Conservation (phyloP, 768 basidiomycete genomes). For the Leccinum subgranulosum region DNA sequence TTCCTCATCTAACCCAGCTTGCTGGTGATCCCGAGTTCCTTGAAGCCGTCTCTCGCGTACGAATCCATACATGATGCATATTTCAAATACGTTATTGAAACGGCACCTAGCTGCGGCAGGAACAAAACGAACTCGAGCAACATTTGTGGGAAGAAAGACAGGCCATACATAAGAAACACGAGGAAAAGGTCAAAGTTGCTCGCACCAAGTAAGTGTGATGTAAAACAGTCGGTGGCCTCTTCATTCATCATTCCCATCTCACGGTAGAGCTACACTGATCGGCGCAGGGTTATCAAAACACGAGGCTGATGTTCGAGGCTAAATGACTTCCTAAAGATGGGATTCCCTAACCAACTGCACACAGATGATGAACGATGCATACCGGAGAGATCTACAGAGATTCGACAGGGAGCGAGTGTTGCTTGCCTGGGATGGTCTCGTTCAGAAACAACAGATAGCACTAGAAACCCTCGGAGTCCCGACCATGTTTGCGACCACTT, state of each 20-base stretch:
- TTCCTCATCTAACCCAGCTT: conserved; percentile 62
- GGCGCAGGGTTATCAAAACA: conserved; percentile 63
- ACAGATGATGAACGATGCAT: conserved; percentile 64
- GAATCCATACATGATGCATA: conserved; percentile 7
- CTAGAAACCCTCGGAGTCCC: conserved; percentile 64
- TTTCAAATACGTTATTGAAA: conserved; percentile 7
- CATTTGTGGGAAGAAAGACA: conserved; percentile 66
- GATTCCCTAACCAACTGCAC: conserved; percentile 14
- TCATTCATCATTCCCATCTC: conserved; percentile 2
- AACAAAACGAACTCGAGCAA: conserved; percentile 68
- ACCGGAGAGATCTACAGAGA: conserved; percentile 59
- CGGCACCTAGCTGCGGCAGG: conserved; percentile 56
- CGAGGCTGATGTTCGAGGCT: conserved; percentile 42
- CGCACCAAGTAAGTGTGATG: conserved; percentile 53
- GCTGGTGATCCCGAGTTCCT: conserved; percentile 53
- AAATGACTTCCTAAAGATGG: conserved; percentile 2
- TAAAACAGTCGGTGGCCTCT: neutral
- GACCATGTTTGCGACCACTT: conserved; percentile 61
- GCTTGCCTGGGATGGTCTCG: conserved; percentile 74
- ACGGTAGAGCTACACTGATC: conserved; percentile 60
- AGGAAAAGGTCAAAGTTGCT: conserved; percentile 68
- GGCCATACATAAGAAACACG: conserved; percentile 59
- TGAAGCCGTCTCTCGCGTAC: conserved; percentile 49
- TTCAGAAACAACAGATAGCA: conserved; percentile 63
- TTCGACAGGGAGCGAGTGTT: conserved; percentile 72